Percentiles rank a stretch among this genome's conserved stretches.
Evolutionary conservation across 495 filamentous ascomycete species (phyloP).

Genomic region (Aspergillus nidulans): DNA sequence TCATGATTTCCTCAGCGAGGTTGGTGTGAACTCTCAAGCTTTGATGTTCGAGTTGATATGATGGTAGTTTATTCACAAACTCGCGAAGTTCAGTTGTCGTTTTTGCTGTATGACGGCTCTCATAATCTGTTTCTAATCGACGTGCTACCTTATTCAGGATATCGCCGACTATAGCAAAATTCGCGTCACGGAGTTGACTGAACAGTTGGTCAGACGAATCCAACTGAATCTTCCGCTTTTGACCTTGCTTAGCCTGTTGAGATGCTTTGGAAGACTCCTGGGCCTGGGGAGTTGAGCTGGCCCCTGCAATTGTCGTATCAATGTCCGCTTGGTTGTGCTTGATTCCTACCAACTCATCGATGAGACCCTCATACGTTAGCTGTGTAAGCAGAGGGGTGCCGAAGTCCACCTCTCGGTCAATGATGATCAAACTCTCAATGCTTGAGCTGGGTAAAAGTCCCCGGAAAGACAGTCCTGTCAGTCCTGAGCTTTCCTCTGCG

Average conservation of each 20-base stretch:
- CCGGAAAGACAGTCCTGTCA: constrained; percentile 53
- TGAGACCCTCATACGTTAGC: constrained; percentile 92
- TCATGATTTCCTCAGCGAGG: constrained; percentile 91
- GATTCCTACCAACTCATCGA: constrained; percentile 92
- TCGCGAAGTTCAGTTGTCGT: constrained; percentile 85
- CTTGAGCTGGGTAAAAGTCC: constrained; percentile 78
- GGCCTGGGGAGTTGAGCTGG: constrained; percentile 52
- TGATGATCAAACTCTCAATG: constrained; percentile 87
- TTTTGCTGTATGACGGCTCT: constrained; percentile 83
- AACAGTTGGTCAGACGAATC: constrained; percentile 89
- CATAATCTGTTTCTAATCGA: constrained; percentile 81
- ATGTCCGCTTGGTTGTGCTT: constrained; percentile 84
- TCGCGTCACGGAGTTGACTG: constrained; percentile 81
- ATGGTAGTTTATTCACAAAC: constrained; percentile 86
- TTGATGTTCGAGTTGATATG: constrained; percentile 90
- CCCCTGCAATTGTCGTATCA: constrained; percentile 86
- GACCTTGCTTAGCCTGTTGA: constrained; percentile 52
- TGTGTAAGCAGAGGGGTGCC: constrained; percentile 88
- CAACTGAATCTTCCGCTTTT: constrained; percentile 87
- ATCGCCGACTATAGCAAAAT: constrained; percentile 89
- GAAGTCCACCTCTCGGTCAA: constrained; percentile 92
- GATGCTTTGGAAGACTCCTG: constrained; percentile 52
- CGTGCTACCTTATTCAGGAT: constrained; percentile 87
- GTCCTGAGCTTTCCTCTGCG: constrained; percentile 65
- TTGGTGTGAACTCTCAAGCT: constrained; percentile 86